Evolutionary conservation across 805 yeast species (phyloP).

Genomic region (Candida insectalens): DNA sequence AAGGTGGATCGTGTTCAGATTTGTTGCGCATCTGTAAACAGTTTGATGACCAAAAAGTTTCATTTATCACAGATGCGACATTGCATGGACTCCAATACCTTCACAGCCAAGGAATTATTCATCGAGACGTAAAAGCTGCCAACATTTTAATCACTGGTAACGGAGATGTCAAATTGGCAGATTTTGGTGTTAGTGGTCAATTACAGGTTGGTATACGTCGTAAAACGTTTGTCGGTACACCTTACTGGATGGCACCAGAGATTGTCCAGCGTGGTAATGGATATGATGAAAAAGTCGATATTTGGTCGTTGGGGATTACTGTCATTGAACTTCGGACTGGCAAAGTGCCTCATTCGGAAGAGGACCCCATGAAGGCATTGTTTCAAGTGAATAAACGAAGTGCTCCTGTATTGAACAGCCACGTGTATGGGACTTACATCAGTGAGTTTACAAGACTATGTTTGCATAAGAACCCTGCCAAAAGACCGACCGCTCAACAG

Average conservation of each 20-base stretch:
- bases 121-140: conserved; percentile 91
- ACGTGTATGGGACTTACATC: conserved; percentile 29
- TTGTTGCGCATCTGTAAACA: conserved; percentile 45
- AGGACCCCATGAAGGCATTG: conserved; percentile 71
- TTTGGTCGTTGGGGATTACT: conserved; percentile 95
- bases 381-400: conserved; percentile 55
- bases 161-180: conserved; percentile 83
- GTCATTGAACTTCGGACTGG: conserved; percentile 80
- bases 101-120: conserved; percentile 71
- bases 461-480: conserved; percentile 52
- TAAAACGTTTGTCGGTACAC: conserved; percentile 50
- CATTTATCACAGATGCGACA: conserved; percentile 53
- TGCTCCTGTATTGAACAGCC: conserved; percentile 49
- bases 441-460: conserved; percentile 56
- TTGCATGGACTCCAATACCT: conserved; percentile 65
- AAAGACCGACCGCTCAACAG: conserved; percentile 52
- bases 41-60: conserved; percentile 50
- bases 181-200: conserved; percentile 92
- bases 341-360: conserved; percentile 64
- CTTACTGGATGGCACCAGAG: conserved; percentile 90
- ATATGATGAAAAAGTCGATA: conserved; percentile 80
- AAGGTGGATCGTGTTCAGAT: conserved; percentile 87
- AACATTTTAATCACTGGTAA: conserved; percentile 62
- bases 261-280: conserved; percentile 49
- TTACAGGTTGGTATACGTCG: conserved; percentile 42